These are phyloP conservation scores for Spergularia marina DNA, from an alignment of 148 eudicot genomes.

Conservation along the genomic window DNA sequence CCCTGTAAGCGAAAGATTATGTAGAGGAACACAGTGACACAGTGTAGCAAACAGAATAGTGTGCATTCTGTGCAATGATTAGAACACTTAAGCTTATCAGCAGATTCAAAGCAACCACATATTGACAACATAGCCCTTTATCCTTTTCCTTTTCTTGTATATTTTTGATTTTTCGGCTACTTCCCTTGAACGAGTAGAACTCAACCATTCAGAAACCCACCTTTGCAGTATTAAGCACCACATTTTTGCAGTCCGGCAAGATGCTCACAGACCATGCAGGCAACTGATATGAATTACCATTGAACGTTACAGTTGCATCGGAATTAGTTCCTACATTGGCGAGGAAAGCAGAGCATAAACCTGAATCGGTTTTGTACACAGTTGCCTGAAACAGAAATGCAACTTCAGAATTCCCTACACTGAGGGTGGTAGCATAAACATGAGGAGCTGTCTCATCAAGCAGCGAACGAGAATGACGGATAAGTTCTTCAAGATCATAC, in stretches of 20 bases:
- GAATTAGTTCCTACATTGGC: constrained; percentile 67
- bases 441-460: background rate
- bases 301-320: constrained; percentile 67
- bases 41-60: no score
- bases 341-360: constrained; percentile 77
- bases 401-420: background rate
- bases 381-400: constrained; percentile 45
- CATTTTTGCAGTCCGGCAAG: constrained; percentile 97
- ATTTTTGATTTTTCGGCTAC: no score
- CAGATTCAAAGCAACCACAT: no score
- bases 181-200: background rate
- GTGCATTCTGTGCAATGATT: no score
- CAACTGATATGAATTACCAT: constrained; percentile 71
- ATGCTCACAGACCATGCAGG: constrained; percentile 99
- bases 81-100: no score
- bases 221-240: constrained; percentile 86
- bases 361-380: constrained; percentile 69
- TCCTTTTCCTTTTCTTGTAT: no score
- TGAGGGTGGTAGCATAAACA: background rate
- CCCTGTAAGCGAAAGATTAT: no score
- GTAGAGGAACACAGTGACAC: no score
- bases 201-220: constrained; percentile 32
- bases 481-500: constrained; percentile 29
- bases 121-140: no score
- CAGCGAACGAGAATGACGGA: background rate